Percentiles rank a stretch among this genome's conserved stretches.
These are phyloP conservation scores for Tremella fuciformis DNA, from an alignment of 768 basidiomycete genomes.

Conservation along the genomic window DNA sequence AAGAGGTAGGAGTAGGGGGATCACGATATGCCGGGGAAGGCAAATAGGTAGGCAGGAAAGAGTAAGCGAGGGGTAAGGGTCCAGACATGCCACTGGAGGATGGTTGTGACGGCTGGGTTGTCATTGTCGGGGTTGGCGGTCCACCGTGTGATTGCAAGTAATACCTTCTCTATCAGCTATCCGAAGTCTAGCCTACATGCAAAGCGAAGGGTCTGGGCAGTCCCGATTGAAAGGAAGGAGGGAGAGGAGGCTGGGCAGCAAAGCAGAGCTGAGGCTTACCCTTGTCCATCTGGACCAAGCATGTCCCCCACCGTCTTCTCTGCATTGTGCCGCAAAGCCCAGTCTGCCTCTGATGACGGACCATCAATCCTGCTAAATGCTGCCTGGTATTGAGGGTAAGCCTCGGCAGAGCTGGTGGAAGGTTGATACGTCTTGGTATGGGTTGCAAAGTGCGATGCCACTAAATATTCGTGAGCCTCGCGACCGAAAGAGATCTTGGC, in stretches of 20 bases:
- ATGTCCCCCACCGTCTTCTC: conserved; percentile 25
- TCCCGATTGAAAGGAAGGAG: too few relatives aligned
- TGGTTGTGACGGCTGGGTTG: background rate
- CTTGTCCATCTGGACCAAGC: conserved; percentile 8
- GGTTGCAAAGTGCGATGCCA: conserved; percentile 34
- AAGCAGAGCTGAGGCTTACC: conserved; percentile 14
- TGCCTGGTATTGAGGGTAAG: conserved; percentile 36
- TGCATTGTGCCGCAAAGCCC: conserved; percentile 24
- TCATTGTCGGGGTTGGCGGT: background rate
- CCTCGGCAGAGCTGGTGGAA: conserved; percentile 23
- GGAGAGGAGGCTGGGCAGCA: conserved; percentile 10
- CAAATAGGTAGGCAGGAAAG: conserved; percentile 16
- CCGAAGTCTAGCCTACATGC: too few relatives aligned
- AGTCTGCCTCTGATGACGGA: conserved; percentile 33
- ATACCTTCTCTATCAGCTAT: too few relatives aligned
- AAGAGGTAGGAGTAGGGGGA: conserved; percentile 14
- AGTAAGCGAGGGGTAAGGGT: conserved; percentile 12
- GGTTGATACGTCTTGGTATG: conserved; percentile 35
- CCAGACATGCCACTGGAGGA: too few relatives aligned
- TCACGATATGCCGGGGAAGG: conserved; percentile 14
- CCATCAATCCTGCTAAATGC: conserved; percentile 32
- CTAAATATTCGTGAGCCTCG: conserved; percentile 10
- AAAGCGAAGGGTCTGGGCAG: too few relatives aligned
- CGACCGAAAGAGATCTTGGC: background rate
- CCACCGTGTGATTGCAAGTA: too few relatives aligned